Evolutionary conservation across 2,329 filamentous ascomycete genomes (phyloP).

Genomic region (Boeremia exigua): DNA sequence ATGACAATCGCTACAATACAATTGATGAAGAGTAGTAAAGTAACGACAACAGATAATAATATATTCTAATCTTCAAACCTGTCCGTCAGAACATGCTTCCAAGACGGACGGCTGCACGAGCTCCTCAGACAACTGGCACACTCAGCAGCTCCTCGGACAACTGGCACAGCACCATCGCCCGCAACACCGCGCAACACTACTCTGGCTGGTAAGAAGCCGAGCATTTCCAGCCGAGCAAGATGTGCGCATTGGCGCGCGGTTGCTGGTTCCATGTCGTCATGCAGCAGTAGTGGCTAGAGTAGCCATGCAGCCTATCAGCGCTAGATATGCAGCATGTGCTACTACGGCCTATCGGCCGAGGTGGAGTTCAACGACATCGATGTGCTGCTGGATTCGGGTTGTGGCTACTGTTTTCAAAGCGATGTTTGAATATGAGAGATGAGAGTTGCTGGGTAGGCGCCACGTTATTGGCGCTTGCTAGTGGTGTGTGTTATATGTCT

Average conservation of each 20-base stretch:
- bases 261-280: constrained; percentile 12
- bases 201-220: neutral
- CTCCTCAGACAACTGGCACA: neutral
- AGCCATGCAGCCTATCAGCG: constrained; percentile 8
- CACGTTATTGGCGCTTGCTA: too few relatives aligned
- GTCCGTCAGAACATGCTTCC: neutral
- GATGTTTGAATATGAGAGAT: neutral
- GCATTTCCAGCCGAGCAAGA: neutral
- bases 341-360: neutral
- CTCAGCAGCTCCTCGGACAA: neutral
- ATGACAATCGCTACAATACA: constrained; percentile 22
- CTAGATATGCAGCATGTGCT: constrained; percentile 1
- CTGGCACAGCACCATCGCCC: neutral
- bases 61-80: constrained; percentile 7
- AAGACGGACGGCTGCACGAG: neutral
- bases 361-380: neutral
- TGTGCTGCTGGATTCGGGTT: neutral
- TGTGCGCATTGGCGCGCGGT: constrained; percentile 4
- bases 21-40: constrained; percentile 6
- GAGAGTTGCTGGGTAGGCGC: neutral
- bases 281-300: constrained; percentile 1
- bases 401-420: neutral
- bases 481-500: neutral
- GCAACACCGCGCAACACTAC: neutral
- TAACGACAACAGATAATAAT: constrained; percentile 15